These are phyloP conservation scores for Huntiella savannae DNA, from an alignment of 2,329 filamentous ascomycete species.

Conservation along the genomic window DNA sequence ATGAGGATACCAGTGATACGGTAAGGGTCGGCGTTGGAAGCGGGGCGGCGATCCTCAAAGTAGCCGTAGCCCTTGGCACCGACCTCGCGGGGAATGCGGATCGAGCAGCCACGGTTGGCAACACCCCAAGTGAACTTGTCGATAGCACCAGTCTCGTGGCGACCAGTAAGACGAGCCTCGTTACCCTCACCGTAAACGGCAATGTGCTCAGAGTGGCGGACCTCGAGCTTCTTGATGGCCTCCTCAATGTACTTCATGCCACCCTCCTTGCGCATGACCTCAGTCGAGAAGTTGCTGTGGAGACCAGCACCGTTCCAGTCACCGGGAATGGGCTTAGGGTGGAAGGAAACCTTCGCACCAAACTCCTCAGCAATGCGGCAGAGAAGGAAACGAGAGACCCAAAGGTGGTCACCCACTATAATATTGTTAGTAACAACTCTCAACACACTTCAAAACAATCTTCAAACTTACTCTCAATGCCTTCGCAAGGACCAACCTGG, in stretches of 20 bases:
- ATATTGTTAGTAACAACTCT: slow-evolving; percentile 15
- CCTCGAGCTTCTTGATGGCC: slow-evolving; percentile 66
- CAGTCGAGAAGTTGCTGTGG: slow-evolving; percentile 84
- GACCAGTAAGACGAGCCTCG: slow-evolving; percentile 78
- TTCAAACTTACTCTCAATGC: slow-evolving; percentile 52
- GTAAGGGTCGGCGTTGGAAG: slow-evolving; percentile 76
- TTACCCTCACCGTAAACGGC: slow-evolving; percentile 92
- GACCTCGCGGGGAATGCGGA: slow-evolving; percentile 74
- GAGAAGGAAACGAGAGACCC: slow-evolving; percentile 68
- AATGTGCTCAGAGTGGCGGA: slow-evolving; percentile 67
- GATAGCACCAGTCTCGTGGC: slow-evolving; percentile 84
- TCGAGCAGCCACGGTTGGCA: slow-evolving; percentile 85
- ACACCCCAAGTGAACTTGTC: slow-evolving; percentile 89
- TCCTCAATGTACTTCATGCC: slow-evolving; percentile 92
- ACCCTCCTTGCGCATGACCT: slow-evolving; percentile 72
- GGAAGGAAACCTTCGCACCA: slow-evolving; percentile 83
- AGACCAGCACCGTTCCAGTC: slow-evolving; percentile 90
- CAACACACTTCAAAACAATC: background rate
- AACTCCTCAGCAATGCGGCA: slow-evolving; percentile 90
- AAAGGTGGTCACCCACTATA: slow-evolving; percentile 83
- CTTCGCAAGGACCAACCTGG: slow-evolving; percentile 65
- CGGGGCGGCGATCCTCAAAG: slow-evolving; percentile 71
- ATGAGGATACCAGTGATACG: slow-evolving; percentile 64
- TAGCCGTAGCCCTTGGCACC: slow-evolving; percentile 84
- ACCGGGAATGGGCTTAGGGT: slow-evolving; percentile 87